Base-by-base conservation (phyloP, 352 stramenopile genomes). In the Pythium phragmiticola region DNA sequence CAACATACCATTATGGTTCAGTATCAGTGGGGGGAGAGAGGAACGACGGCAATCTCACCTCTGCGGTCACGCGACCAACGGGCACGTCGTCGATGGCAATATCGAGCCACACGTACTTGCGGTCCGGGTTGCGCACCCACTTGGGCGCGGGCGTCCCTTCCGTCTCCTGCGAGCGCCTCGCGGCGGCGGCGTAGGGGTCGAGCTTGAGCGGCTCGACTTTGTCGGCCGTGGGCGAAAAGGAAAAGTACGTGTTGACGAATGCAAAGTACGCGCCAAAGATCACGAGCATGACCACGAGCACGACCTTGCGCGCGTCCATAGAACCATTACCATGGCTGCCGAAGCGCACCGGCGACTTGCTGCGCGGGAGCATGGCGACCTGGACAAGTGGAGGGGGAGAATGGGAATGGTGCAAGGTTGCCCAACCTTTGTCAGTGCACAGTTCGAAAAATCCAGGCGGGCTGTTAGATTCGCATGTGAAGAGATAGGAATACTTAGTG, bases 91-190 rank as follows among this genome's bases (percentile, higher is more conserved):
- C 84, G 53, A 95, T 92, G 30, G 80, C 78, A 34, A 95, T 77
- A 52, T 95, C 84, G 56, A 95, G 65, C 87, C 87, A 95, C 12
- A 95, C 84, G 63, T 95, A 95, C 63, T 87, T 88, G 19, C 87
- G 83, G 33, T 84, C 65, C 9, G 82, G 73, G n/a, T 89, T 89
- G 21, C 72, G 74, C 53, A 70, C 50, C 72, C 76, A 94, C 36
- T 66, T 69, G 36, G 63, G 65, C 23, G 52, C 43, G 8, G 42
- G 17, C 17, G 54, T 46, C 7, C 26, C 26, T 30, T 34, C 41
- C 16, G 47, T 14, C 28, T 41, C 30, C 19, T 2, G 51, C 58
- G 4, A 50, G 30, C 28, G 42, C 16, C 16, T 41, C 23, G 46
- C 19, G 41, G 47, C 60, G 49, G 46, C 51, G 16, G 34, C 52